phyloP scores from a whole-genome alignment of 2,329 filamentous ascomycete genomes.

The Xylariaceae sp. region DNA sequence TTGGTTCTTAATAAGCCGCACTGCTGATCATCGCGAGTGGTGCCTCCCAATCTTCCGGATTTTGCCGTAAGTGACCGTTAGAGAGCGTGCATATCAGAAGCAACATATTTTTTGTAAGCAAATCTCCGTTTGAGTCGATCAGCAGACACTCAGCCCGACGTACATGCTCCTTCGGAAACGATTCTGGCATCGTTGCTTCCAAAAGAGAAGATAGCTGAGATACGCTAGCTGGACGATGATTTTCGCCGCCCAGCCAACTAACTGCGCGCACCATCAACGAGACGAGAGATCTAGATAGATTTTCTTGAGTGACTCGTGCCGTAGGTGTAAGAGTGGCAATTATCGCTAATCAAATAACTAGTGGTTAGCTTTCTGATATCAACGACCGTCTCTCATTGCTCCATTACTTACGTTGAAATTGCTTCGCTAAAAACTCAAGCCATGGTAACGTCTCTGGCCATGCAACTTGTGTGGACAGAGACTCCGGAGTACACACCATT shows the following conservation, averaged over 20 bases:
- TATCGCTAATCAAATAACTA: background rate
- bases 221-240: background rate
- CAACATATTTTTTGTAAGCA: background rate
- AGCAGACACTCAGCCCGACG: conserved; percentile 3
- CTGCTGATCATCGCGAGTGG: background rate
- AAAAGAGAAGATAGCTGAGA: conserved; percentile 7
- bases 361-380: background rate
- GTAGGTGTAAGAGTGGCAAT: background rate
- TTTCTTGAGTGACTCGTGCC: background rate
- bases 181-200: conserved; percentile 9
- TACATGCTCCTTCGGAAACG: conserved; percentile 2
- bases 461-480: conserved; percentile 3
- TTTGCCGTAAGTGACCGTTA: background rate
- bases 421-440: conserved; percentile 2
- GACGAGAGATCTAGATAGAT: background rate
- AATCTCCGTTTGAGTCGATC: background rate
- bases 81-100: conserved; percentile 5
- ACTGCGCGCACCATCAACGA: background rate
- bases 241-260: background rate
- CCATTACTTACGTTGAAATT: conserved; percentile 3
- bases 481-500: conserved; percentile 9
- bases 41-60: too few species aligned
- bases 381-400: background rate
- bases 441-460: conserved; percentile 9
- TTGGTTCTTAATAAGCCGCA: too few species aligned